A percentile compares a stretch with the other conserved stretches of the same genome.
Conservation (phyloP, 2,329 filamentous ascomycete species). For the Talaromyces atroroseus region DNA sequence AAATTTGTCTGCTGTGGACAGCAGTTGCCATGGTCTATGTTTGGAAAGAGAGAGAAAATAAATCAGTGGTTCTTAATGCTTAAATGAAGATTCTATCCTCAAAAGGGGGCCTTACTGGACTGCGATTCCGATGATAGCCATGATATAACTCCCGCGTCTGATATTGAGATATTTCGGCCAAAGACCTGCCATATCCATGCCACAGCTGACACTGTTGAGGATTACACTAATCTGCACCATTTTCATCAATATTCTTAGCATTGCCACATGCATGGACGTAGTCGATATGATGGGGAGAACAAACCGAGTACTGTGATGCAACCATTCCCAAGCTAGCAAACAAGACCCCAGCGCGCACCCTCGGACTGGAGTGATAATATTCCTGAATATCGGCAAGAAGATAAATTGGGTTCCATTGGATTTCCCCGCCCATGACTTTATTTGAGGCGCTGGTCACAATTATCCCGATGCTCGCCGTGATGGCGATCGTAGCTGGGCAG, state of each 20-base stretch:
- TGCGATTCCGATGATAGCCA: slow-evolving; percentile 38
- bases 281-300: slow-evolving; percentile 21
- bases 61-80: background rate
- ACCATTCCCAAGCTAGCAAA: slow-evolving; percentile 33
- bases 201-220: slow-evolving; percentile 45
- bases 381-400: slow-evolving; percentile 33
- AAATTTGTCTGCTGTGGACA: slow-evolving; percentile 44
- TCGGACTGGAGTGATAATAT: slow-evolving; percentile 22
- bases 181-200: slow-evolving; percentile 52
- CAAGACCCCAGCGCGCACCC: slow-evolving; percentile 32
- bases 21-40: slow-evolving; percentile 42
- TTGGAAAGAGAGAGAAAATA: background rate
- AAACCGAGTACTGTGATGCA: slow-evolving; percentile 29
- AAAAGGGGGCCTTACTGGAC: background rate
- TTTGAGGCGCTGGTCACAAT: slow-evolving; percentile 32
- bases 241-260: slow-evolving; percentile 10
- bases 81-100: background rate
- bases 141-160: slow-evolving; percentile 46
- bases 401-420: slow-evolving; percentile 38
- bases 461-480: slow-evolving; percentile 34
- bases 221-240: background rate
- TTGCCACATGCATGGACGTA: background rate
- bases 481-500: slow-evolving; percentile 27
- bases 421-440: slow-evolving; percentile 21
- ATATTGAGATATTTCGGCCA: slow-evolving; percentile 53